Evolutionary conservation across 2,329 filamentous ascomycete species (phyloP), one percentile per base, ranked within the genome.

Genomic region (Coleophoma eucalyptorum): DNA sequence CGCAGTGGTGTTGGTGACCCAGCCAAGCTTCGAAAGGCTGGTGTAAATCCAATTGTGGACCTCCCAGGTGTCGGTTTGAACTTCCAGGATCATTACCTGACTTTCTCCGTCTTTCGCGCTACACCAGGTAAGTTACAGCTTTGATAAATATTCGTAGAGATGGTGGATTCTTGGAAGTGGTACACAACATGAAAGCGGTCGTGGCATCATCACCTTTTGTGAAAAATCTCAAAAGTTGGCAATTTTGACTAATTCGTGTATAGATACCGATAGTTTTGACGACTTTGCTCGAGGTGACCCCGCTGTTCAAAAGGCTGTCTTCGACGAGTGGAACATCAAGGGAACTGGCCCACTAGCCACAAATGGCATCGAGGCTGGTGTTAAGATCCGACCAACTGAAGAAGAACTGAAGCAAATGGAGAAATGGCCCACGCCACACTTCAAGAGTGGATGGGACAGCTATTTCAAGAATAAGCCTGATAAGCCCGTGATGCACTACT

Each of bases 401-500:
- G 70, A 86, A 43, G 88, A 92, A 61, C 75, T 89, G 16, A 75
- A 78, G 46, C 73, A 83, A 60, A 87, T 91, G 68, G 83, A 86
- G 65, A 77, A 67, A 6, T 90, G 88, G 86, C 87, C 88, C 0
- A 89, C 82, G 44, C 81, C 82, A 11, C 83, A 90, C 48, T 93
- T 93, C 73, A 78, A 77, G 43, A 78, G 80, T 6, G 87, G 87
- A 2, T 93, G 87, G 87, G 83, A 92, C 60, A 84, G 80, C 49
- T 92, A 93, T 72, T 93, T 92, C 69, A 87, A 90, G 73, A 71
- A 92, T 65, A 91, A 91, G 73, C 87, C 87, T 1, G 87, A 92
- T 69, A 92, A 92, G 76, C 89, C 88, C 0, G 87, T 92, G 41
- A 92, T 92, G 88, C 89, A 92, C 65, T 92, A 92, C 70, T 86